Conservation (phyloP, 371 early-diverging fungal species). For the Sanchytrium tribonematis region DNA sequence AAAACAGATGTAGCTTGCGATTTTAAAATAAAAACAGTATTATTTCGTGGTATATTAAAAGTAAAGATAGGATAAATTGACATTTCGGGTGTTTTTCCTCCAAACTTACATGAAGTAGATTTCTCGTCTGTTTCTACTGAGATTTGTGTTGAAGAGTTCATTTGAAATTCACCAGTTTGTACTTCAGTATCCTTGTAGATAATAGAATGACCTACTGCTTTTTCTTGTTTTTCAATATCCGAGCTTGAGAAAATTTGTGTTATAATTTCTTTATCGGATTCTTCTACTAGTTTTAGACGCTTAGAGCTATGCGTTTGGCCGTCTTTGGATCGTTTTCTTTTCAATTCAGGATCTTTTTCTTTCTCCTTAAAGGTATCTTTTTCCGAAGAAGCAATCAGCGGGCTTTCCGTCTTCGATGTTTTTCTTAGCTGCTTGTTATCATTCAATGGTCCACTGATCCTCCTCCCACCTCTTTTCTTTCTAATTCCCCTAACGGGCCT, state of each 20-base stretch:
- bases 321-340: neutral
- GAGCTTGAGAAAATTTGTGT: neutral
- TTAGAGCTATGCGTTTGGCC: neutral
- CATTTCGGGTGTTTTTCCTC: neutral
- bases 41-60: neutral
- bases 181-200: neutral
- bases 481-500: neutral
- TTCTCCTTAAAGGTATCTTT: too few relatives aligned
- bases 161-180: neutral
- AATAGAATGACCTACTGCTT: too few relatives aligned
- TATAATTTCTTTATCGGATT: neutral
- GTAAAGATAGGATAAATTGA: conserved; percentile 1
- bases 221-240: neutral
- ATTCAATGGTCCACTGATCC: neutral
- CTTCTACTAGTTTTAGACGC: neutral
- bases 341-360: neutral
- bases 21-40: neutral
- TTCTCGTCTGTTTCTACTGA: neutral
- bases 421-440: neutral
- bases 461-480: neutral
- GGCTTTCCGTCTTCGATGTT: neutral
- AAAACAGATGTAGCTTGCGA: neutral
- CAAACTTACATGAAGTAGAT: neutral
- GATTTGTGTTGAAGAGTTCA: neutral
- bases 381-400: neutral